phyloP scores from a whole-genome alignment of 192 early-diverging fungal species.

The Coemansia sp. region DNA sequence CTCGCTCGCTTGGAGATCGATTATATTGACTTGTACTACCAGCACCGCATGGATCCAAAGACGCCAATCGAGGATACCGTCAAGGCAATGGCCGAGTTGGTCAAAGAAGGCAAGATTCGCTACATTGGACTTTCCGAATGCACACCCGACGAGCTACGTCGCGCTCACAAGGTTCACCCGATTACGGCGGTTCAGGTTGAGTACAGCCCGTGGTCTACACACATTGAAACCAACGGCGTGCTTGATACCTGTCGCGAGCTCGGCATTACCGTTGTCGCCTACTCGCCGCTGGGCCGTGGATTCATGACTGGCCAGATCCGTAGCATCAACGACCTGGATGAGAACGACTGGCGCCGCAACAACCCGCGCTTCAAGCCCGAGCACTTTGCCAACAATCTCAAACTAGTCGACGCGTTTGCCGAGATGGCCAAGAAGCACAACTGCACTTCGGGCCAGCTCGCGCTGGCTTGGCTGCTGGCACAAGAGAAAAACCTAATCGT shows the following conservation, averaged over 20 bases:
- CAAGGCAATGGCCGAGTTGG: conserved; percentile 58
- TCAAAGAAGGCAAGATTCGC: conserved; percentile 62
- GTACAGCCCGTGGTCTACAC: conserved; percentile 55
- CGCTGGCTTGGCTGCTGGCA: conserved; percentile 61
- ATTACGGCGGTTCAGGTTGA: conserved; percentile 56
- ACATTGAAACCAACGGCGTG: conserved; percentile 64
- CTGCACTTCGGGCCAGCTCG: conserved; percentile 53
- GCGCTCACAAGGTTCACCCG: conserved; percentile 64
- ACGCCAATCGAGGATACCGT: conserved; percentile 63
- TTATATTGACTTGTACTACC: conserved; percentile 62
- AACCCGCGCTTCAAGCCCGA: conserved; percentile 59
- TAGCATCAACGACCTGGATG: conserved; percentile 52
- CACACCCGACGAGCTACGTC: conserved; percentile 56
- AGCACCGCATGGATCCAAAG: conserved; percentile 57
- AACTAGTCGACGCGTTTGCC: conserved; percentile 55
- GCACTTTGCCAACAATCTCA: conserved; percentile 56
- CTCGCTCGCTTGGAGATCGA: conserved; percentile 54
- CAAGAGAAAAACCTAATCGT: conserved; percentile 51
- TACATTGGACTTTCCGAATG: conserved; percentile 61
- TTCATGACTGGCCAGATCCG: conserved; percentile 61
- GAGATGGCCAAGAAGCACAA: conserved; percentile 53
- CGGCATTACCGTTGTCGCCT: conserved; percentile 66
- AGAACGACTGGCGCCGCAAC: conserved; percentile 50
- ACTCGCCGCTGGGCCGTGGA: conserved; percentile 69
- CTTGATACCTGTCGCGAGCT: conserved; percentile 68